Evolutionary conservation across 768 basidiomycete species (phyloP).

Genomic region (Pholiota molesta): DNA sequence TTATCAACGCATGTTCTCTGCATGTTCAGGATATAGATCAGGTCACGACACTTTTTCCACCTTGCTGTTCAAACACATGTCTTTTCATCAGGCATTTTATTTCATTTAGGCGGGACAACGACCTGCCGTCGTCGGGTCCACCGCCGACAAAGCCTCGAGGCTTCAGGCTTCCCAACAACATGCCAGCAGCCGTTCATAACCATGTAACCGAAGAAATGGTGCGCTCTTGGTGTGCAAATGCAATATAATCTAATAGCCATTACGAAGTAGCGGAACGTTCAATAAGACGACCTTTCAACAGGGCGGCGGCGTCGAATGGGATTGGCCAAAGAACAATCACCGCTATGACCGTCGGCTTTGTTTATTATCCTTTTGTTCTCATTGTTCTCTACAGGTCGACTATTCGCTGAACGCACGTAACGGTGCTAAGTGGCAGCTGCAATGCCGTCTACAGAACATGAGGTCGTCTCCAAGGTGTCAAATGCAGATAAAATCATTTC

Average conservation of each 20-base stretch:
- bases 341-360: no score
- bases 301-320: background rate
- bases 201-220: background rate
- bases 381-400: no score
- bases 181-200: background rate
- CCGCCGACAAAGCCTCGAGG: background rate
- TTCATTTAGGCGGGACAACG: no score
- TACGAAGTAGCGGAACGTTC: background rate
- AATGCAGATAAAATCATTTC: no score
- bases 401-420: no score
- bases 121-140: no score
- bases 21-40: constrained; percentile 2
- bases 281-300: background rate
- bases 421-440: no score
- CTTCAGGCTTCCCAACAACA: background rate
- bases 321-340: constrained; percentile 6
- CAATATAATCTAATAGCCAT: background rate
- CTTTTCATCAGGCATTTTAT: background rate
- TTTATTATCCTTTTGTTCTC: no score
- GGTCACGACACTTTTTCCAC: background rate
- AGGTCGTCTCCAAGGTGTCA: no score
- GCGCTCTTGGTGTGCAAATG: background rate
- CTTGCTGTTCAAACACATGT: background rate
- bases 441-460: no score
- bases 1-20: constrained; percentile 5